Evolutionary conservation across 768 basidiomycete genomes (phyloP).

Genomic region (Dentipellis sp.): DNA sequence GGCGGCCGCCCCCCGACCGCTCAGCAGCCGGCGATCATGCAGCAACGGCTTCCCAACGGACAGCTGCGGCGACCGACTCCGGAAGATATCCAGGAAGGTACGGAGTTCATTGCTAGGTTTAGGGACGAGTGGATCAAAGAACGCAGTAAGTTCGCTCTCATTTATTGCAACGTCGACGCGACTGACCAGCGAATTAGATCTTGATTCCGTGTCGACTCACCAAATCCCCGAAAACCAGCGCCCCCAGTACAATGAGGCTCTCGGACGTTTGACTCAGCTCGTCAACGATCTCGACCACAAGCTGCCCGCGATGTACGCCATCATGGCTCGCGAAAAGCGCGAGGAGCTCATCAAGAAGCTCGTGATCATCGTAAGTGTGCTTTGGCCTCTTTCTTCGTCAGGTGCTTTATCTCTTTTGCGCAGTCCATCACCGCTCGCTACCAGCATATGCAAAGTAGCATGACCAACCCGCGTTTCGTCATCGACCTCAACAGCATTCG

Average conservation of each 20-base stretch:
- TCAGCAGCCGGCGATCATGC: neutral
- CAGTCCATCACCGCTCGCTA: slow-evolving; percentile 8
- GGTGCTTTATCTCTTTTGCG: neutral
- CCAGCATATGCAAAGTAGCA: slow-evolving; percentile 6
- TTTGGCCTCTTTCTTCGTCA: slow-evolving; percentile 1
- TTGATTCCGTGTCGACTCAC: neutral
- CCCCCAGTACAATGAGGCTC: neutral
- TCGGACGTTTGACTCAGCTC: neutral
- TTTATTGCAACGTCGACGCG: too few relatives aligned
- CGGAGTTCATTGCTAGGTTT: neutral
- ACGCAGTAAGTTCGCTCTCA: neutral
- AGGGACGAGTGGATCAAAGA: neutral
- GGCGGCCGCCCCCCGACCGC: neutral
- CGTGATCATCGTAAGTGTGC: slow-evolving; percentile 8
- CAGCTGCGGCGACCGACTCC: neutral
- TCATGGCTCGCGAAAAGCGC: neutral
- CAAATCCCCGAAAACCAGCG: neutral
- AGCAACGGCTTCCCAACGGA: neutral
- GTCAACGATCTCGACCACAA: neutral
- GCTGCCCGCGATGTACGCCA: neutral
- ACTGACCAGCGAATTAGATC: neutral
- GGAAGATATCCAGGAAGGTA: neutral
- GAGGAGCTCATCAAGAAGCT: neutral
- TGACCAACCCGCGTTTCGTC: slow-evolving; percentile 6
- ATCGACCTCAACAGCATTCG: slow-evolving; percentile 14